phyloP scores from a whole-genome alignment of 2,329 filamentous ascomycete species.

The Akanthomyces lecanii region DNA sequence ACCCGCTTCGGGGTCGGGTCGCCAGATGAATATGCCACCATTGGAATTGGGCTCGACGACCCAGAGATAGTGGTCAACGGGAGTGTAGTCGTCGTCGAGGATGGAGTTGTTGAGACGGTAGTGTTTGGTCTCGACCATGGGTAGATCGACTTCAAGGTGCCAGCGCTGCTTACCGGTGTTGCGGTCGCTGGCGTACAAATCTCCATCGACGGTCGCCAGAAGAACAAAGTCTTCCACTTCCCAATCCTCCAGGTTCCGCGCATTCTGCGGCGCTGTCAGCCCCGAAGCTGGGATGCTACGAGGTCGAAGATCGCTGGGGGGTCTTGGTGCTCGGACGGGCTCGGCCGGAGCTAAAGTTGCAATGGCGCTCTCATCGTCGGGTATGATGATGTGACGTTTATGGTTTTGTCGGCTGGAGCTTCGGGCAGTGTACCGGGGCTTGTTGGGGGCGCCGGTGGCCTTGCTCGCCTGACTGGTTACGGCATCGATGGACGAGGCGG shows the following conservation, averaged over 20 bases:
- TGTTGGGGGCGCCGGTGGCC: slow-evolving; percentile 25
- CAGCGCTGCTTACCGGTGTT: slow-evolving; percentile 80
- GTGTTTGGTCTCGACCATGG: slow-evolving; percentile 88
- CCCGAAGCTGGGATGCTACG: slow-evolving; percentile 58
- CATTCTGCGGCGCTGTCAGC: slow-evolving; percentile 78
- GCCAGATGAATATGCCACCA: slow-evolving; percentile 82
- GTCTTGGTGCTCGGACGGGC: slow-evolving; percentile 87
- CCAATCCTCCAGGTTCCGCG: slow-evolving; percentile 98
- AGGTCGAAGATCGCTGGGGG: slow-evolving; percentile 57
- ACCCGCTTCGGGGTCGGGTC: slow-evolving; percentile 56
- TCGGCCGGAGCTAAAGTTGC: slow-evolving; percentile 95
- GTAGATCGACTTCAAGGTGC: slow-evolving; percentile 77
- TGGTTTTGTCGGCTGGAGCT: slow-evolving; percentile 24
- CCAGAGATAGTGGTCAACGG: slow-evolving; percentile 86
- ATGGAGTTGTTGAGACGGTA: slow-evolving; percentile 65
- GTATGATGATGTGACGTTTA: slow-evolving; percentile 30
- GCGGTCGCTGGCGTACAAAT: slow-evolving; percentile 85
- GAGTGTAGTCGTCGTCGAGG: slow-evolving; percentile 53
- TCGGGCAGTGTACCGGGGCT: slow-evolving; percentile 24
- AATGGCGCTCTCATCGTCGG: slow-evolving; percentile 85
- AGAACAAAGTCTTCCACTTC: slow-evolving; percentile 99
- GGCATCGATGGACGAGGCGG: slow-evolving; percentile 23
- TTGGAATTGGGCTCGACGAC: slow-evolving; percentile 89
- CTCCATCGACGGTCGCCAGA: slow-evolving; percentile 98
- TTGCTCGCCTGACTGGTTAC: slow-evolving; percentile 26